Percentiles rank a stretch among this genome's conserved stretches.
Evolutionary conservation across 2,329 filamentous ascomycete species (phyloP).

Genomic region (Cladosporium halotolerans): DNA sequence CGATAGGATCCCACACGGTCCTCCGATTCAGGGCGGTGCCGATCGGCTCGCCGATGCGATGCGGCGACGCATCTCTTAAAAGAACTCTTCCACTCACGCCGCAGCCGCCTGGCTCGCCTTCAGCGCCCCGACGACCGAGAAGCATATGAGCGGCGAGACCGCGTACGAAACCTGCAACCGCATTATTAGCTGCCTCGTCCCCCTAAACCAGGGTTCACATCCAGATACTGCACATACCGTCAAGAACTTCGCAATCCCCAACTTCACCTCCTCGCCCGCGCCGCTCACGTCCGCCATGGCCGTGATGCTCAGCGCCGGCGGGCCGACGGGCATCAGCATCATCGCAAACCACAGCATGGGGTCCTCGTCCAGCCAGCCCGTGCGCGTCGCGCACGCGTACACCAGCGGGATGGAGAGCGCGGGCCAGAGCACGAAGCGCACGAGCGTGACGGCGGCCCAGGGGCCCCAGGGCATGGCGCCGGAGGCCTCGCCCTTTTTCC

Average conservation of each 20-base stretch:
- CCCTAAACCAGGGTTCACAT: no score
- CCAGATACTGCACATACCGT: conserved; percentile 28
- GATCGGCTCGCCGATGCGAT: no score
- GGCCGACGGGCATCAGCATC: conserved; percentile 55
- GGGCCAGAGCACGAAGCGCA: conserved; percentile 59
- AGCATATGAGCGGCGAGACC: conserved; percentile 39
- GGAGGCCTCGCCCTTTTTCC: conserved; percentile 38
- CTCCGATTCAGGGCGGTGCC: no score
- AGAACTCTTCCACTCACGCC: not conserved
- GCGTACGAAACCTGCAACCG: conserved; percentile 35
- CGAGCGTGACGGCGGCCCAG: conserved; percentile 46
- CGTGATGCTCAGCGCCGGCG: conserved; percentile 49
- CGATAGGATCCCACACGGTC: no score
- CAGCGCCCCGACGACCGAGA: conserved; percentile 38
- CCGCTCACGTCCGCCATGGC: conserved; percentile 47
- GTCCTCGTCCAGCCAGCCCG: conserved; percentile 47
- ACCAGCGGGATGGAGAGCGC: conserved; percentile 44
- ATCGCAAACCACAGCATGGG: conserved; percentile 61
- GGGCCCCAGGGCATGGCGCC: conserved; percentile 44
- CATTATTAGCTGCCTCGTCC: not conserved
- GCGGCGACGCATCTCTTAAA: no score
- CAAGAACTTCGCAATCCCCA: conserved; percentile 49
- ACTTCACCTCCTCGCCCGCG: conserved; percentile 43
- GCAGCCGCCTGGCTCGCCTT: conserved; percentile 35
- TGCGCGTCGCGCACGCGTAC: conserved; percentile 49